Evolutionary conservation across 805 yeast species (phyloP).

Genomic region (Kuraishia capsulata): DNA sequence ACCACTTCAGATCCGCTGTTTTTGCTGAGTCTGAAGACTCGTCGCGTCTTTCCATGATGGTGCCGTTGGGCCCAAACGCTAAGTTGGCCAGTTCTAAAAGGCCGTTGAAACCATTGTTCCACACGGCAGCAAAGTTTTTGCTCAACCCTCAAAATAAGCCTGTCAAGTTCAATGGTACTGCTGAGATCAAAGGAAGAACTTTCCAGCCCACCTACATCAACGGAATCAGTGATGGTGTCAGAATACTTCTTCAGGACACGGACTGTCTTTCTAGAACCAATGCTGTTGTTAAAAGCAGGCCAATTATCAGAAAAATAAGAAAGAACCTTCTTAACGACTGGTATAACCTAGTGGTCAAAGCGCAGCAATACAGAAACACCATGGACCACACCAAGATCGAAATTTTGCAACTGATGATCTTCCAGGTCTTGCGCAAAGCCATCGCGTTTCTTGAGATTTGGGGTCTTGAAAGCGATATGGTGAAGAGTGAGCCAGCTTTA

Average conservation of each 20-base stretch:
- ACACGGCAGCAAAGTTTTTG: conserved; percentile 58
- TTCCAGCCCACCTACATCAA: conserved; percentile 52
- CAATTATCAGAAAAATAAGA: conserved; percentile 53
- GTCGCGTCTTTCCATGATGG: not conserved
- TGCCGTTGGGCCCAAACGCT: conserved; percentile 16
- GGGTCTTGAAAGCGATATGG: conserved; percentile 51
- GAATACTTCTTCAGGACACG: conserved; percentile 52
- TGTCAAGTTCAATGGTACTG: conserved; percentile 20
- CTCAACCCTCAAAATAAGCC: conserved; percentile 51
- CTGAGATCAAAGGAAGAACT: conserved; percentile 33
- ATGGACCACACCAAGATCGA: conserved; percentile 48
- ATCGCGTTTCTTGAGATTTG: conserved; percentile 60
- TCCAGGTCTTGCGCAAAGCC: conserved; percentile 59
- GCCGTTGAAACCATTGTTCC: conserved; percentile 48
- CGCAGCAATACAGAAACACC: conserved; percentile 65
- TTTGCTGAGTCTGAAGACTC: not conserved
- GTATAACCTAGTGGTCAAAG: conserved; percentile 70
- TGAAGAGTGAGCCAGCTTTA: too few species aligned
- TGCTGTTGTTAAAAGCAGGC: conserved; percentile 54
- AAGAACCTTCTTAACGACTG: conserved; percentile 70
- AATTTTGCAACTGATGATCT: conserved; percentile 51
- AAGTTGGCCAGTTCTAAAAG: conserved; percentile 29
- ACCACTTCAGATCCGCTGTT: conserved; percentile 47
- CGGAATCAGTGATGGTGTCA: conserved; percentile 65
- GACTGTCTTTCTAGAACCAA: conserved; percentile 71